Base-by-base conservation (phyloP, 768 basidiomycete species). In the Cubamyces sp. region DNA sequence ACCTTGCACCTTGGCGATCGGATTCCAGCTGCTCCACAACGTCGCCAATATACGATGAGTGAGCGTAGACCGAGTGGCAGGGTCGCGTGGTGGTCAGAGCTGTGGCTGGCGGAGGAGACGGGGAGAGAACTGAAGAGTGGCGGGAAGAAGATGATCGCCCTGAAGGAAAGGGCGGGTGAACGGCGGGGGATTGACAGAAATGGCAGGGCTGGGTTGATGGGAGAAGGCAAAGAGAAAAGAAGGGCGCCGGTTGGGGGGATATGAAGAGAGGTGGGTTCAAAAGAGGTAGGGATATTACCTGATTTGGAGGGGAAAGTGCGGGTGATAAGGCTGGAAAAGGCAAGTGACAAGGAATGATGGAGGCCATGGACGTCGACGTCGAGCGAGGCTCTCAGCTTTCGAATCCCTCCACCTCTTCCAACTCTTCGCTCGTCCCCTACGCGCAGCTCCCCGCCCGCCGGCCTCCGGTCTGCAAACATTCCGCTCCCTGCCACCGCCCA, bases 331-430 rank as follows among this genome's bases (percentile, higher is more conserved):
- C 61, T 50, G 3, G 23, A 53, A 51, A 28, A n/a, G 61, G 61
- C 54, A 62, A 55, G 61, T 62, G 61, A 57, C 61, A 55, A 52
- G 40, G 61, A 62, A 55, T 61, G 60, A 50, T 59, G 57, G 57
- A 51, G 56, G 45, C n/a, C 9, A 28, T 5, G 34, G 34, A 34
- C 34, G 34, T 34, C 43, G 60, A 61, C 60, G 54, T 61, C 60
- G 53, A 41, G 54, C 60, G 60, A 55, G 54, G 48, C 54, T 50
- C 60, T 47, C 42, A 47, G 39, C 52, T 43, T 39, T 60, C 34
- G 34, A 34, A 34, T 34, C 34, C 34, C 58, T 16, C 25, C 30
- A n/a, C 37, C 8, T 21, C 37, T 16, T 26, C 48, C 5, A 4
- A 12, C 21, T 25, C 5, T 25, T 28, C 6, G 25, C 2, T 26